phyloP scores from a whole-genome alignment of 1,284 basidiomycete species.

The Rhodofomes roseus region DNA sequence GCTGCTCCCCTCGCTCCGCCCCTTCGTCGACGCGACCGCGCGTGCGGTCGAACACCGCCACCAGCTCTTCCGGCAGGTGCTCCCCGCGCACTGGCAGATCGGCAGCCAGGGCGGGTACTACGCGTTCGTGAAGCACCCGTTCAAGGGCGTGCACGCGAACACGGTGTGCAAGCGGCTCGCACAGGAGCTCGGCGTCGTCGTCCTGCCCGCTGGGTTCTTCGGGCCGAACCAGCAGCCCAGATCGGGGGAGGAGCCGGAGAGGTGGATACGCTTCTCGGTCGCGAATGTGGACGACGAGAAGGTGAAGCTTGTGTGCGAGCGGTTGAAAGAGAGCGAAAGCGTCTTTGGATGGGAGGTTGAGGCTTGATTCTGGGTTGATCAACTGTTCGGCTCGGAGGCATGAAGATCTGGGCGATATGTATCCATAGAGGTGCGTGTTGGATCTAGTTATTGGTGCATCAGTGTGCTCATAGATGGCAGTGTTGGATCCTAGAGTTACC shows the following conservation, averaged over 20 bases:
- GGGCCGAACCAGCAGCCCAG: slow-evolving; percentile 28
- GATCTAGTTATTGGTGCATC: not conserved
- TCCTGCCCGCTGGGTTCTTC: slow-evolving; percentile 73
- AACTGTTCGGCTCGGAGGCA: not conserved
- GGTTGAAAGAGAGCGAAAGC: slow-evolving; percentile 40
- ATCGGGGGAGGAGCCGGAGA: slow-evolving; percentile 35
- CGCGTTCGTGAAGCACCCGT: slow-evolving; percentile 76
- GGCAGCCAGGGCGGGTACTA: slow-evolving; percentile 71
- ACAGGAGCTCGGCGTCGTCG: slow-evolving; percentile 59
- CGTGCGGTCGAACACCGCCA: slow-evolving; percentile 54
- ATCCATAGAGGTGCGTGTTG: not conserved
- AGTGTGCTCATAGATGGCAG: not conserved
- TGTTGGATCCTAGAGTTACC: not conserved
- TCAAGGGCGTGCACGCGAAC: slow-evolving; percentile 41
- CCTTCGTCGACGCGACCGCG: slow-evolving; percentile 51
- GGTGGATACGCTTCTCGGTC: slow-evolving; percentile 77
- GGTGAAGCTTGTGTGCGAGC: slow-evolving; percentile 53
- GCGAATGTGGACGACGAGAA: slow-evolving; percentile 75
- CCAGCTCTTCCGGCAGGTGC: slow-evolving; percentile 46
- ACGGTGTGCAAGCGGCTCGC: slow-evolving; percentile 62
- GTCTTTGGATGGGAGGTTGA: slow-evolving; percentile 27
- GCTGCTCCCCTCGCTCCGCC: slow-evolving; percentile 49
- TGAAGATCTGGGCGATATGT: not conserved
- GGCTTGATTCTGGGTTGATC: not conserved
- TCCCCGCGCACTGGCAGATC: slow-evolving; percentile 56